phyloP scores from a whole-genome alignment of 345 rosid genomes.

The Anacardium occidentale region DNA sequence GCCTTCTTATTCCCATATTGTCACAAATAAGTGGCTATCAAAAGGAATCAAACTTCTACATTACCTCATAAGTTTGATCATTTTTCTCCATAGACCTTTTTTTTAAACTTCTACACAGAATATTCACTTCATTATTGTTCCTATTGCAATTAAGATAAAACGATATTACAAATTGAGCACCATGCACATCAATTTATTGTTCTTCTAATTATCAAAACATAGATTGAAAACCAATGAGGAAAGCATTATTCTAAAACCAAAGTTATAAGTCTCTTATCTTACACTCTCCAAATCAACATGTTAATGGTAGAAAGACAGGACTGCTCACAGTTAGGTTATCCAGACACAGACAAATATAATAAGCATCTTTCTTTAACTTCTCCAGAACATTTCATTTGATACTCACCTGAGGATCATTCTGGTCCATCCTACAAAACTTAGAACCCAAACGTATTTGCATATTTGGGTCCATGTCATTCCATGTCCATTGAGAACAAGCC shows the following conservation, averaged over 20 bases:
- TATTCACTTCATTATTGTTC: no score
- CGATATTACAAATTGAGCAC: no score
- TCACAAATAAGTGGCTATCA: no score
- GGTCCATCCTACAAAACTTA: conserved; percentile 25
- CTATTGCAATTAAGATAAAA: no score
- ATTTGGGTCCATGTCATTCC: conserved; percentile 20
- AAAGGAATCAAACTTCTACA: no score
- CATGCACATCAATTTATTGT: neutral
- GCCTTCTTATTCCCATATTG: no score
- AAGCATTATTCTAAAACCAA: neutral
- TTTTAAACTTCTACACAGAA: no score
- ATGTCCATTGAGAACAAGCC: conserved; percentile 32
- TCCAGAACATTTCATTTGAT: conserved; percentile 16
- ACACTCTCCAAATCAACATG: neutral
- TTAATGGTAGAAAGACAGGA: neutral
- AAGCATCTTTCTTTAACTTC: conserved; percentile 11
- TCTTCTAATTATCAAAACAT: neutral
- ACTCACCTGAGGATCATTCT: conserved; percentile 40
- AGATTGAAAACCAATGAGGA: neutral
- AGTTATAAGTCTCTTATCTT: neutral
- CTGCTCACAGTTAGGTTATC: neutral
- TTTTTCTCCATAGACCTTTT: no score
- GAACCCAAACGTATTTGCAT: conserved; percentile 13
- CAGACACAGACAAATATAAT: neutral
- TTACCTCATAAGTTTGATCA: no score